Conservation (phyloP, 1,284 basidiomycete species). For the Agroathelia rolfsii region DNA sequence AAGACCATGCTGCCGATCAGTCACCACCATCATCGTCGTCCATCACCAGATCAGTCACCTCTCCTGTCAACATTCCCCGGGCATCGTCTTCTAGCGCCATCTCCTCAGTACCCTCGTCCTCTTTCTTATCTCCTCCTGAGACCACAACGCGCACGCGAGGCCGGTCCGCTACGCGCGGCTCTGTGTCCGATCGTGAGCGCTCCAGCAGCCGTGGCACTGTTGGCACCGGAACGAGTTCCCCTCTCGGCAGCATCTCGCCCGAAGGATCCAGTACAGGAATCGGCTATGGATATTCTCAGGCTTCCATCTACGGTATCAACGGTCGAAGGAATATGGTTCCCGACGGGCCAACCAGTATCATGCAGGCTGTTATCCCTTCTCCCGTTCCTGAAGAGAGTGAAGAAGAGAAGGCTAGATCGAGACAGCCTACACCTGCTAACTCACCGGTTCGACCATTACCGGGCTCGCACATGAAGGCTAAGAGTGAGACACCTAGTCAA, state of each 20-base stretch:
- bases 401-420: slow-evolving; percentile 19
- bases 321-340: too few relatives aligned
- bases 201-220: too few relatives aligned
- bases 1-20: slow-evolving; percentile 13
- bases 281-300: too few relatives aligned
- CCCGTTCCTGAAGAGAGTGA: slow-evolving; percentile 15
- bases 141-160: slow-evolving; percentile 28
- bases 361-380: too few relatives aligned
- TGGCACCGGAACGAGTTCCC: slow-evolving; percentile 33
- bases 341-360: too few relatives aligned
- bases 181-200: slow-evolving; percentile 36
- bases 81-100: slow-evolving; percentile 29
- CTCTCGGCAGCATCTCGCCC: slow-evolving; percentile 52
- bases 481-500: too few relatives aligned
- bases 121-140: slow-evolving; percentile 8
- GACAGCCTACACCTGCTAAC: slow-evolving; percentile 21
- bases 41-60: slow-evolving; percentile 28
- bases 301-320: too few relatives aligned
- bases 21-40: slow-evolving; percentile 27
- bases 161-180: slow-evolving; percentile 43
- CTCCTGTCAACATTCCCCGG: too few relatives aligned
- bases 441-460: too few relatives aligned
- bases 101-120: too few relatives aligned
- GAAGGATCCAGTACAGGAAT: too few relatives aligned
- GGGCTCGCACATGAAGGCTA: too few relatives aligned